Base-by-base conservation (phyloP, 805 yeast species). In the Nakazawaea ishiwadae region DNA sequence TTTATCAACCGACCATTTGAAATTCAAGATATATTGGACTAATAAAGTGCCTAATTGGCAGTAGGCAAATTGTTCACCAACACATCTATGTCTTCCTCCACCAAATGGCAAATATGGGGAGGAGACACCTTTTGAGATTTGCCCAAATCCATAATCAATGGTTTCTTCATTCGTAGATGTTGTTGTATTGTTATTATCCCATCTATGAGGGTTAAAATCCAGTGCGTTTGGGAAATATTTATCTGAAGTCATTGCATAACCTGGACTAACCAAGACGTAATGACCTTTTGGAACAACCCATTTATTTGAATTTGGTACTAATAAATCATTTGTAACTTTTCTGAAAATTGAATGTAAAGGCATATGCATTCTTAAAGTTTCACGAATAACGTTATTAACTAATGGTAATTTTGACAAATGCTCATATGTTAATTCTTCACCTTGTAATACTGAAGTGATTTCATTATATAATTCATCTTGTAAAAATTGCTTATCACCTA, bases 31-130 rank as follows among this genome's bases (percentile, higher is more conserved):
- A 59, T 71, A 85, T 14, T 88, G 77, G 29, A 86, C 66, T 57
- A 93, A 69, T 46, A 93, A 71, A 37, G 93, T 81, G 37, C 96
- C 96, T 50, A 93, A 75, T 71, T 93, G 99, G 51, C 83, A 80
- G 63, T 81, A 87, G 19, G 99, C 99, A 68, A 93, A 93, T 62
- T 91, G 98, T 67, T 93, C 99, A 60, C 99, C 99, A 57, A 93
- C 91, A 69, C 99, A 93, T 70, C 99, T 84, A 65, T 93, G 99
- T 75, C 99, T 85, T 52, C 99, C 99, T 64, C 98, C 99, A 53
- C 99, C 99, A 57, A 93, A 93, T 42, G 99, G 99, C 60, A 93
- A 77, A 67, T 88, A 93, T 45, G 98, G 96, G 32, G 96, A 87
- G 23, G 86, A 71, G 40, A 91, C 98, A 67, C 98, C 99, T 68